Conservation (phyloP, 192 early-diverging fungal genomes). For the Backusella liffmaniae region DNA sequence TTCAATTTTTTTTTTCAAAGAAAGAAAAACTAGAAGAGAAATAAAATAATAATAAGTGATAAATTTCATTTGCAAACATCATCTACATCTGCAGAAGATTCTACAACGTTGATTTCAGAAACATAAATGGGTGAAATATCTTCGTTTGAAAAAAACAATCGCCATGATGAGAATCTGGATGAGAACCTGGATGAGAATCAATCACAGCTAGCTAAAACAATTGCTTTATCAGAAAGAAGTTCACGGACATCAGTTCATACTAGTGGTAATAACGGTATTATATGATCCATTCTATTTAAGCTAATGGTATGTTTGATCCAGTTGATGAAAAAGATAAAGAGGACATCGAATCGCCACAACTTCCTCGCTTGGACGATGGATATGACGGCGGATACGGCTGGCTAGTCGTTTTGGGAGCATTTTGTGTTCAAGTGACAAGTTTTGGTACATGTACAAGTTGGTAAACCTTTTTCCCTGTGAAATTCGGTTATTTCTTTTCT, state of each 20-base stretch:
- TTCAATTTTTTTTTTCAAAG: neutral
- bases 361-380: constrained; percentile 6
- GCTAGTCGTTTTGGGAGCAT: constrained; percentile 41
- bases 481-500: neutral
- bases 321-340: neutral
- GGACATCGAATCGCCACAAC: neutral
- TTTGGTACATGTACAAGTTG: constrained; percentile 17
- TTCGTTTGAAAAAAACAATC: neutral
- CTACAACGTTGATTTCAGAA: neutral
- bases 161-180: neutral
- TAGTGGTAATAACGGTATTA: neutral
- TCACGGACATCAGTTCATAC: neutral
- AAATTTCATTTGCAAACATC: neutral
- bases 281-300: neutral
- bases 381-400: constrained; percentile 44
- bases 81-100: neutral
- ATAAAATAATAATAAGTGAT: neutral
- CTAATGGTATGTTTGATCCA: neutral
- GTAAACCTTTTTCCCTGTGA: constrained; percentile 4
- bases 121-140: neutral
- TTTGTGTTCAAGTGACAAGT: constrained; percentile 33
- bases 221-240: neutral
- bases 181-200: neutral
- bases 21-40: neutral
- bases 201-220: neutral